Base-by-base conservation (phyloP, 2,329 filamentous ascomycete genomes). In the Nannizziopsis barbatae region DNA sequence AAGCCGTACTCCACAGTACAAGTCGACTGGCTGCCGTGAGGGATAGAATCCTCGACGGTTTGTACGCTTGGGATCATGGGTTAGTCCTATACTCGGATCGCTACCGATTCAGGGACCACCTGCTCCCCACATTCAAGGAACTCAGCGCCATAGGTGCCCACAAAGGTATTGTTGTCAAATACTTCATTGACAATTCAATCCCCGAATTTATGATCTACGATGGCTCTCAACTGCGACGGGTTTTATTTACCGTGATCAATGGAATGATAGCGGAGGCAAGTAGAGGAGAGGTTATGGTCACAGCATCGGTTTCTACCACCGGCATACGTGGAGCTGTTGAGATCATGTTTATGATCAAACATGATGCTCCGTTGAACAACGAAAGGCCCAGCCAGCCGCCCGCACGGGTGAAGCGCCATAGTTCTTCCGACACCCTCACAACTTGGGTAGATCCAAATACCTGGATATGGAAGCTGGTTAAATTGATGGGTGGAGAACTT, bases 151-250 rank as follows among this genome's bases (percentile, higher is more conserved):
- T 40, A 4, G 44, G 36, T 2, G 8, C 11, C 2, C 33, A 32
- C 6, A 47, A 47, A 30, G 44, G 44, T 27, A 22, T 47, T 33
- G 14, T 9, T 32, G 30, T 47, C n/a, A 22, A 22, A 3, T 47
- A n/a, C 15, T 11, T 40, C 14, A 35, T 47, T 33, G 44, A 47
- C 15, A 40, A 35, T n/a, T 40, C 20, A 11, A 31, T 47, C 3
- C 44, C 44, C 10, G 44, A 47, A 41, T 41, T 33, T 47, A 27
- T 47, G 3, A 18, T 40, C 20, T 47, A 40, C 14, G 44, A 47
- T 11, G 44, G 20, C 27, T 22, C 44, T 32, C 36, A 37, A 31
- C n/a, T 47, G 15, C 36, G 37, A 3, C 44, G 40, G 10, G 33
- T 47, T 8, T 12, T 47, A 14, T 47, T 40, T 20, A 47, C 39